These are phyloP conservation scores for Colletotrichum sp. DNA, from an alignment of 2,329 filamentous ascomycete genomes.

Conservation along the genomic window DNA sequence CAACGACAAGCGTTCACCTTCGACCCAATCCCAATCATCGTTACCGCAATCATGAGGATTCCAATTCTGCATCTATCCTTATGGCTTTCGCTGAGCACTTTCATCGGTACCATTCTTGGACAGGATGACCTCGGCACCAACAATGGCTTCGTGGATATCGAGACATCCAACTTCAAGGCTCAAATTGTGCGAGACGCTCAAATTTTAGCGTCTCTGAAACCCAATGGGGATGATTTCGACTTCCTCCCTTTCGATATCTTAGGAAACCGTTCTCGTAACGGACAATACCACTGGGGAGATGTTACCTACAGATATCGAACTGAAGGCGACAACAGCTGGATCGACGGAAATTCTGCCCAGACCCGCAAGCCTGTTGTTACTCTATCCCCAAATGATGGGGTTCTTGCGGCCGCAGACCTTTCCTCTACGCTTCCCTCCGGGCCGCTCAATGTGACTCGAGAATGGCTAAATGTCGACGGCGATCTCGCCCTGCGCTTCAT, in stretches of 20 bases:
- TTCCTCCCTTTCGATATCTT: conserved; percentile 60
- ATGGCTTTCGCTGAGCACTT: not conserved
- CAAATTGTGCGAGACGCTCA: conserved; percentile 35
- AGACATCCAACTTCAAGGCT: not conserved
- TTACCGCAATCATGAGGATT: not conserved
- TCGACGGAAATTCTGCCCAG: conserved; percentile 48
- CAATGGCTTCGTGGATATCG: conserved; percentile 3
- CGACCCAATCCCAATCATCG: not conserved
- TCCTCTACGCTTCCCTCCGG: conserved; percentile 42
- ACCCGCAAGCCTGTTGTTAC: conserved; percentile 39
- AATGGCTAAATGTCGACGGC: conserved; percentile 53
- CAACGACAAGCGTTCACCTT: not conserved
- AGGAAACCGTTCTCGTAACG: conserved; percentile 45
- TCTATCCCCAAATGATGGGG: conserved; percentile 20
- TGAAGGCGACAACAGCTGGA: conserved; percentile 44
- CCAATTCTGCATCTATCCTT: not conserved
- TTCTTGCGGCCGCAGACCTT: conserved; percentile 44
- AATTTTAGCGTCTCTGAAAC: conserved; percentile 51
- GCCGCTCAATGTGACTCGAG: conserved; percentile 51
- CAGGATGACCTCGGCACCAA: not conserved
- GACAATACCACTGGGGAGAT: conserved; percentile 64
- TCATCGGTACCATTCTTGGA: not conserved
- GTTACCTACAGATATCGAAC: conserved; percentile 60
- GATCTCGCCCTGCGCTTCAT: conserved; percentile 59
- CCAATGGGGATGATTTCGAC: conserved; percentile 47